A percentile compares a stretch with the other conserved stretches of the same genome.
Conservation (phyloP, 169 alveolate species). For the Plasmodium cynomolgi region DNA sequence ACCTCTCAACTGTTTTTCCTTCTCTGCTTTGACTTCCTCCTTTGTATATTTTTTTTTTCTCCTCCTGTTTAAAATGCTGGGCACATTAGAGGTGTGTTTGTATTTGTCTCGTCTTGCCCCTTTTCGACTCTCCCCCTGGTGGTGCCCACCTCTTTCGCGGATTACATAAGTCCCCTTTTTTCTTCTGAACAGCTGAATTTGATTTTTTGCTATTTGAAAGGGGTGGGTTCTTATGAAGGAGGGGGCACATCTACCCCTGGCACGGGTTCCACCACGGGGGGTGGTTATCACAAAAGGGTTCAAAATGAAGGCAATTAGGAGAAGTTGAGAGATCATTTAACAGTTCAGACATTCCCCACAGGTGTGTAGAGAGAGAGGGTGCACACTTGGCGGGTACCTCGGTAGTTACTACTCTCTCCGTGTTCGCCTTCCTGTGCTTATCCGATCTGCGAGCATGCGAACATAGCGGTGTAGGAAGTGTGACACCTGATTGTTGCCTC, state of each 20-base stretch:
- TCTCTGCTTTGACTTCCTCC: constrained; percentile 1
- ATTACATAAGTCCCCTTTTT: neutral
- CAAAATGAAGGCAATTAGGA: neutral
- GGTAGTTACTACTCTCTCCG: neutral
- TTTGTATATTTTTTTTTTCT: neutral
- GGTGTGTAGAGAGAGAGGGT: neutral
- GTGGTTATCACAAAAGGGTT: neutral
- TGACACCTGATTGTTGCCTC: neutral
- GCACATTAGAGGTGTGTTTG: neutral
- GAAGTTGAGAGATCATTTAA: neutral
- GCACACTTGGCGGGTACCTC: neutral
- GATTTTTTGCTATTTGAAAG: neutral
- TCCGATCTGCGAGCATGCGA: neutral
- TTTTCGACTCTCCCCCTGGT: neutral
- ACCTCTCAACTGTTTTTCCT: neutral
- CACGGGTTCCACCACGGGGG: neutral
- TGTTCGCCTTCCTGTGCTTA: neutral
- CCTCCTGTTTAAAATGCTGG: neutral
- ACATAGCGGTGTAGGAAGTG: neutral
- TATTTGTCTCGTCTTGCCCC: neutral
- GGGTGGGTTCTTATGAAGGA: neutral
- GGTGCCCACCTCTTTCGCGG: neutral
- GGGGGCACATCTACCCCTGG: neutral
- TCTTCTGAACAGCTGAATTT: neutral
- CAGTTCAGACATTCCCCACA: neutral